Percentiles rank a stretch among this genome's conserved stretches.
Evolutionary conservation across 192 early-diverging fungal genomes (phyloP).

Genomic region (Backusella luteola): DNA sequence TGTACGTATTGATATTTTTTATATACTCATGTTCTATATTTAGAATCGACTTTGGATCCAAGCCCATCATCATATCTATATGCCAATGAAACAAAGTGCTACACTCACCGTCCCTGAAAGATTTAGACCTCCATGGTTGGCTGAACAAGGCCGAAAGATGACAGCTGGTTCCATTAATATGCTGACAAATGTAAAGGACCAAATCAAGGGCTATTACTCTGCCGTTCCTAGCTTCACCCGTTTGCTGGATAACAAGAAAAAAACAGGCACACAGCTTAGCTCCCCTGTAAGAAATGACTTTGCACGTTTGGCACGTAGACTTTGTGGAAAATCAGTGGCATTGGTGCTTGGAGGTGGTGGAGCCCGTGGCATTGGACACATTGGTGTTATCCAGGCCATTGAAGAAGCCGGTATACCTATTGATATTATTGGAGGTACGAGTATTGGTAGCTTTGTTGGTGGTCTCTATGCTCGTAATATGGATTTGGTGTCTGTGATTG

Average conservation of each 20-base stretch:
- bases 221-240: conserved; percentile 42
- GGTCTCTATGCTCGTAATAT: conserved; percentile 90
- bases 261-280: neutral
- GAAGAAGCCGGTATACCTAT: conserved; percentile 98
- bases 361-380: conserved; percentile 90
- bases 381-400: conserved; percentile 90
- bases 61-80: conserved; percentile 94
- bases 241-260: conserved; percentile 27
- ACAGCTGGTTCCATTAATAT: conserved; percentile 39
- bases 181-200: conserved; percentile 61
- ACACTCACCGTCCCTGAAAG: conserved; percentile 25
- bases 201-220: conserved; percentile 67
- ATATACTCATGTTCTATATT: neutral
- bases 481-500: conserved; percentile 86
- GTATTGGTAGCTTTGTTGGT: conserved; percentile 93
- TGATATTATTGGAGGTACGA: conserved; percentile 98
- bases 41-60: conserved; percentile 89
- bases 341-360: conserved; percentile 96
- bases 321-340: conserved; percentile 90
- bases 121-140: conserved; percentile 35
- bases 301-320: conserved; percentile 80
- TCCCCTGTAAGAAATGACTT: conserved; percentile 41
- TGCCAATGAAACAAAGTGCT: conserved; percentile 52
- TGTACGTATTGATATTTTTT: neutral
- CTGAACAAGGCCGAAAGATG: conserved; percentile 46